phyloP scores from a whole-genome alignment of 306 rosid genomes.

The Fragaria iinumae region DNA sequence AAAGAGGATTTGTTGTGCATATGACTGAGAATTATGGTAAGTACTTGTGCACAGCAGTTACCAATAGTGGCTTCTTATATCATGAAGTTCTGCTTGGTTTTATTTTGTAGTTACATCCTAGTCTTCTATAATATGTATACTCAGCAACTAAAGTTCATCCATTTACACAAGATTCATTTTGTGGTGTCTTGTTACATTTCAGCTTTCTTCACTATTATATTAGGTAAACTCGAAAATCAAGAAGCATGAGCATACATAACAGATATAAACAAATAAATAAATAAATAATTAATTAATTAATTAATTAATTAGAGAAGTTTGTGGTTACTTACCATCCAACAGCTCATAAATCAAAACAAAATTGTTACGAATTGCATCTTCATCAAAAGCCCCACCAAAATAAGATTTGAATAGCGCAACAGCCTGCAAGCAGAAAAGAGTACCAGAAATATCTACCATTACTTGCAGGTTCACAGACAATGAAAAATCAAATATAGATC shows the following conservation, averaged over 20 bases:
- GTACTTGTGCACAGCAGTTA: background rate
- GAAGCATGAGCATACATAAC: background rate
- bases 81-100: background rate
- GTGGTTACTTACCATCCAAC: conserved; percentile 67
- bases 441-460: conserved; percentile 19
- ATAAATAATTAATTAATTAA: too few relatives aligned
- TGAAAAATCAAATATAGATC: background rate
- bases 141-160: background rate
- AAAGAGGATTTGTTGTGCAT: background rate
- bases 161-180: background rate
- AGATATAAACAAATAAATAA: background rate
- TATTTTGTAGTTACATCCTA: background rate
- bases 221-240: background rate
- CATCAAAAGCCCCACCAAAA: conserved; percentile 98
- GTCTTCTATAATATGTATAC: background rate
- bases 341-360: conserved; percentile 97
- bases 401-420: conserved; percentile 94
- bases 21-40: background rate
- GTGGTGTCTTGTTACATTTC: background rate
- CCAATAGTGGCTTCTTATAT: background rate
- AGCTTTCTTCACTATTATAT: background rate
- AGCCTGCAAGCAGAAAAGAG: conserved; percentile 54
- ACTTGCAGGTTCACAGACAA: background rate
- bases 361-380: conserved; percentile 97
- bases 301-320: background rate